These are phyloP conservation scores for Fagopyrum esculentum DNA, from an alignment of 148 eudicot genomes.

Conservation along the genomic window DNA sequence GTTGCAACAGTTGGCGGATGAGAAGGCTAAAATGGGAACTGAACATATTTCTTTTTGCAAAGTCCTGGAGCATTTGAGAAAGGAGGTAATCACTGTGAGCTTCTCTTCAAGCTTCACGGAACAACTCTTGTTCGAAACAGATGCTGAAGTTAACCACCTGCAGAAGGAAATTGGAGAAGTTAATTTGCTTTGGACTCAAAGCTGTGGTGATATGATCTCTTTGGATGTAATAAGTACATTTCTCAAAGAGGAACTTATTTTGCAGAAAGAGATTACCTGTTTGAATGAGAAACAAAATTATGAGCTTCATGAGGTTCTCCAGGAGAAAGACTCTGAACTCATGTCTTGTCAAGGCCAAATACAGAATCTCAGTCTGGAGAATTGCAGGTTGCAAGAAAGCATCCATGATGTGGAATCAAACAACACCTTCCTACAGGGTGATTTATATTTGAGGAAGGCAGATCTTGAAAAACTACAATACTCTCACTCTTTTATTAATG, in stretches of 20 bases:
- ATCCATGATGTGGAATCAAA: slow-evolving; percentile 25
- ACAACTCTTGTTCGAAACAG: slow-evolving; percentile 38
- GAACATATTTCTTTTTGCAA: slow-evolving; percentile 16
- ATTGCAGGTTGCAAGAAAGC: slow-evolving; percentile 28
- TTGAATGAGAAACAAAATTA: slow-evolving; percentile 19
- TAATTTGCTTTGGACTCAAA: slow-evolving; percentile 16
- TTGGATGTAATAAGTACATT: slow-evolving; percentile 15
- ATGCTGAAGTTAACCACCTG: slow-evolving; percentile 32
- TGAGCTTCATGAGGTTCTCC: slow-evolving; percentile 29
- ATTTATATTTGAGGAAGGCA: slow-evolving; percentile 24
- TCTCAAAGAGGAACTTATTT: slow-evolving; percentile 15
- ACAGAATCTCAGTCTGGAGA: slow-evolving; percentile 18
- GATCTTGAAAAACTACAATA: slow-evolving; percentile 23
- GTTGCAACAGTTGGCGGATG: slow-evolving; percentile 38
- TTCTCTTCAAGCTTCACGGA: slow-evolving; percentile 35
- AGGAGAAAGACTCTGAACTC: slow-evolving; percentile 34
- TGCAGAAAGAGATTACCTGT: slow-evolving; percentile 21
- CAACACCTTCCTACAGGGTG: slow-evolving; percentile 28
- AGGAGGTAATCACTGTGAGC: slow-evolving; percentile 33
- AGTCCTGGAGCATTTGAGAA: slow-evolving; percentile 35
- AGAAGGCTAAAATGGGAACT: slow-evolving; percentile 26
- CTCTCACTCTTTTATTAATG: slow-evolving; percentile 25
- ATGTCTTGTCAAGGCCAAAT: slow-evolving; percentile 18
- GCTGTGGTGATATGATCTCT: slow-evolving; percentile 12
- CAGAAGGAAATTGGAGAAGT: slow-evolving; percentile 26